Evolutionary conservation across 1,139 yeast genomes (phyloP), one percentile per base, ranked within the genome.

Genomic region (Insectozyma bohioensis): DNA sequence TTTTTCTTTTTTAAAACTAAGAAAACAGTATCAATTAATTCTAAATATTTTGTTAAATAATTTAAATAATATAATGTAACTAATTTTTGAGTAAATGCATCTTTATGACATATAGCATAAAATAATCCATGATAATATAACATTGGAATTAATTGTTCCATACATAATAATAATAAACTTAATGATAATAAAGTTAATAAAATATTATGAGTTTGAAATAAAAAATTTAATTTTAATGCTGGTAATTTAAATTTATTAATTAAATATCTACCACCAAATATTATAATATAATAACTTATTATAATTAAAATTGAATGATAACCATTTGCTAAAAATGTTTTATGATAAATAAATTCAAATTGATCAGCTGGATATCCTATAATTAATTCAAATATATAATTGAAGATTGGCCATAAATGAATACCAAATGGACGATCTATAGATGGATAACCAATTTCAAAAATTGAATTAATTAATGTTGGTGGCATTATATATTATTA

Each of bases 1-100:
- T 88, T 90, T 72, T 92, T 92, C 73, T 86, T 84, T 65, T 88
- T 86, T 58, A 92, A 73, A 42, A 92, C 95, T 54, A 92, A 74
- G 67, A 92, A 92, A 19, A 88, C 80, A 16, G 98, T 92, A 63
- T 92, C 98, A 39, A 90, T 57, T 54, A 92, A 80, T 68, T 92
- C 98, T 50, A 85, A 49, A 61, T 76, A 83, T 59, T 85, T 83
- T 52, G 86, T 80, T 59, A 84, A 64, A 57, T 85, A 84, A 61
- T 84, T 85, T 61, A 85, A 63, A 58, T 82, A 84, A 71, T 92
- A 92, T 47, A 92, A 68, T 28, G 85, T 74, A 41, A 88, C 92
- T 64, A 90, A 75, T 50, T 80, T 79, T 49, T 85, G 88, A 25
- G 96, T 85, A 80, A 94, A 92, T 8, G 96, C 84, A 34, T 75